Evolutionary conservation across 202 grass and related monocot genomes (phyloP).

Genomic region (Panicum virgatum): DNA sequence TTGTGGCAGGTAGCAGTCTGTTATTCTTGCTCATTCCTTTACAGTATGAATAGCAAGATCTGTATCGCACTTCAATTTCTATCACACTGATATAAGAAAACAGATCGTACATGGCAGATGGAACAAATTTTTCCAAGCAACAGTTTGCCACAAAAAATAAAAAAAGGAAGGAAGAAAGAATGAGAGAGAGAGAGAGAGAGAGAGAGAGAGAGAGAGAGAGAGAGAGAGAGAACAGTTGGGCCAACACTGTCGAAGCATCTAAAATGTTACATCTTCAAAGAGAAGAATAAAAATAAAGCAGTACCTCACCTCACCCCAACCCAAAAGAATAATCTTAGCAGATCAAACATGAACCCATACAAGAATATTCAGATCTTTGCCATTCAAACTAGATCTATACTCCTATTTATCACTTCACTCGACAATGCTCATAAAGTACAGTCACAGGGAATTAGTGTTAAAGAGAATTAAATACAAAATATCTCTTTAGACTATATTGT

Average conservation of each 20-base stretch:
- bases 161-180: background rate
- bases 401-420: slow-evolving; percentile 2
- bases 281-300: background rate
- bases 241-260: background rate
- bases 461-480: background rate
- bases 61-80: background rate
- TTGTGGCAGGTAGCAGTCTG: background rate
- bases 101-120: background rate
- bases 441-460: background rate
- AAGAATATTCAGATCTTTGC: background rate
- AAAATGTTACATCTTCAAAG: slow-evolving; percentile 5
- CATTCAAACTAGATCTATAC: background rate
- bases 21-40: background rate
- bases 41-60: background rate
- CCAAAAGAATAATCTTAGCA: slow-evolving; percentile 10
- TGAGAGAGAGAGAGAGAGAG: background rate
- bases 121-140: background rate
- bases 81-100: background rate
- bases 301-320: no score
- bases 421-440: slow-evolving; percentile 7
- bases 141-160: background rate
- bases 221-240: background rate
- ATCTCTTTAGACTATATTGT: background rate
- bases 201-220: no score
- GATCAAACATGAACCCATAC: background rate